Conservation (phyloP, 1,284 basidiomycete species). For the Trichosporon asahii region DNA sequence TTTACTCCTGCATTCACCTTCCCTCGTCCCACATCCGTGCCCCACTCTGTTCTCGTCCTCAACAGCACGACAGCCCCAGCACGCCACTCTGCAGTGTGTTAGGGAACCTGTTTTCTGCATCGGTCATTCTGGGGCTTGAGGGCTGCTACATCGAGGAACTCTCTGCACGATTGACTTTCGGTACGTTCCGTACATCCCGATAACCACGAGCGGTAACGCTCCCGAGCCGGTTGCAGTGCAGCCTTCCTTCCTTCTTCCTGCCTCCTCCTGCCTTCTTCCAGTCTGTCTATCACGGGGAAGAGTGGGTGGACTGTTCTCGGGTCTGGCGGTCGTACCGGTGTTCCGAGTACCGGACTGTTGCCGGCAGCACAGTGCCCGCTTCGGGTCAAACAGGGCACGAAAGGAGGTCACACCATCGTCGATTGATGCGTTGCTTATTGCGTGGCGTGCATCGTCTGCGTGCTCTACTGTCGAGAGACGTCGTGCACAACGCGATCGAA, state of each 20-base stretch:
- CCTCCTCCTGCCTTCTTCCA: no score
- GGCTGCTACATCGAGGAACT: background rate
- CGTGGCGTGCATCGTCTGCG: background rate
- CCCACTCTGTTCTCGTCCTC: no score
- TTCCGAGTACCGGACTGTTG: background rate
- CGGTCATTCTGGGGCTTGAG: background rate
- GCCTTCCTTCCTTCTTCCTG: background rate
- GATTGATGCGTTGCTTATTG: background rate
- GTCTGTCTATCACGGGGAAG: no score
- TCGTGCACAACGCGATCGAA: background rate
- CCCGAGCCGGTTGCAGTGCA: background rate
- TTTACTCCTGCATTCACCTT: background rate
- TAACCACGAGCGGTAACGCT: background rate
- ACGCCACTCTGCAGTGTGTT: no score
- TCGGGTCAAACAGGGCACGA: conserved; percentile 5
- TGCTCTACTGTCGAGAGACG: no score
- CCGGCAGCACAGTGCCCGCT: background rate
- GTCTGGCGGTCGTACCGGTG: background rate
- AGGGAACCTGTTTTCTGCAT: background rate
- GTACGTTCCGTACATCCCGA: background rate
- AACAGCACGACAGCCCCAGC: no score
- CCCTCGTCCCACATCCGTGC: background rate
- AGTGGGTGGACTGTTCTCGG: background rate
- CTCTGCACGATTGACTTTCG: background rate
- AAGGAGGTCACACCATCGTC: background rate